Conservation (phyloP, 176 grass and related monocot species). For the Thalia dealbata region DNA sequence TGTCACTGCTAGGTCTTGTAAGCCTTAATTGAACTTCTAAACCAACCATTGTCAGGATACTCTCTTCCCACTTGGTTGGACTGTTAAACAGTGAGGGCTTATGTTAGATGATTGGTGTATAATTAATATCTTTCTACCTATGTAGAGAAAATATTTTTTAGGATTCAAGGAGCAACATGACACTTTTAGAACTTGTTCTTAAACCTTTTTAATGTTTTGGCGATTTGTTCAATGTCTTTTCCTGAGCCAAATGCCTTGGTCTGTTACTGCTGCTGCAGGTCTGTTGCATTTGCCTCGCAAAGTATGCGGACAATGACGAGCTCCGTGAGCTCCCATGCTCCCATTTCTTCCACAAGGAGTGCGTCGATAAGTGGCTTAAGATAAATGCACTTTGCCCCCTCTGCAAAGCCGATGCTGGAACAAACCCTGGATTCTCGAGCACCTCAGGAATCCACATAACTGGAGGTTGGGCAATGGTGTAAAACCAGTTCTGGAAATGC, state of each 20-base stretch:
- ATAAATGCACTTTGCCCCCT: conserved; percentile 90
- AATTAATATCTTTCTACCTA: too few species aligned
- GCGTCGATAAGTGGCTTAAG: conserved; percentile 92
- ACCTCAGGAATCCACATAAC: neutral
- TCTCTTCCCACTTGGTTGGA: neutral
- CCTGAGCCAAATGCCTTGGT: neutral
- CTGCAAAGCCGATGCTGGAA: conserved; percentile 60
- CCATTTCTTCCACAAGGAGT: conserved; percentile 88
- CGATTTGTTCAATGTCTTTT: conserved; percentile 6
- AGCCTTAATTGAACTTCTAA: neutral
- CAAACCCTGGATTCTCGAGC: neutral
- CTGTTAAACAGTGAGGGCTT: neutral
- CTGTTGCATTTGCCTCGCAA: conserved; percentile 84
- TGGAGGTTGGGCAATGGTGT: conserved; percentile 1
- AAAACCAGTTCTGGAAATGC: neutral
- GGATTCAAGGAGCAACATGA: neutral
- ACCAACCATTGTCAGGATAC: neutral
- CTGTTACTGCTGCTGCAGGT: conserved; percentile 30
- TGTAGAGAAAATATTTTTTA: neutral
- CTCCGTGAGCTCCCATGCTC: conserved; percentile 68
- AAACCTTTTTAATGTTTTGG: neutral
- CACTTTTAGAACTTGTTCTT: neutral
- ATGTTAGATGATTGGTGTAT: neutral
- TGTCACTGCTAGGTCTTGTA: too few species aligned
- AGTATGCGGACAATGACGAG: conserved; percentile 70